phyloP scores from a whole-genome alignment of 768 basidiomycete species.

The Russula vinacea region DNA sequence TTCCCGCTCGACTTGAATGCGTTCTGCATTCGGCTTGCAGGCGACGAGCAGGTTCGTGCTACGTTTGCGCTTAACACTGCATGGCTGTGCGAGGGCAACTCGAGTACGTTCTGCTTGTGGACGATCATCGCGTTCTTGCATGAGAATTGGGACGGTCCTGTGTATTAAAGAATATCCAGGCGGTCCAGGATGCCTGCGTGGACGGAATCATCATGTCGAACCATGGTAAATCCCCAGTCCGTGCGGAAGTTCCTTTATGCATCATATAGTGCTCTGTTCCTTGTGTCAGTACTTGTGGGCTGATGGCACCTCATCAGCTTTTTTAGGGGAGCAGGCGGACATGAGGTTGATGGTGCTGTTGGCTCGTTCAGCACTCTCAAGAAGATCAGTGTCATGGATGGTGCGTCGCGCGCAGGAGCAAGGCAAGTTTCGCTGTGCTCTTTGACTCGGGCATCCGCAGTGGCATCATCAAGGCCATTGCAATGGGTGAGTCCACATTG shows the following conservation, averaged over 20 bases:
- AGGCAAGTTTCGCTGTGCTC: too few relatives aligned
- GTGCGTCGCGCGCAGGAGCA: too few relatives aligned
- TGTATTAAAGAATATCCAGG: constrained; percentile 78
- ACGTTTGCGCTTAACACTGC: constrained; percentile 50
- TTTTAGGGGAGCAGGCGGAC: constrained; percentile 47
- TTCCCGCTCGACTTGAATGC: constrained; percentile 55
- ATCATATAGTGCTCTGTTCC: background rate
- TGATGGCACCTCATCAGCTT: background rate
- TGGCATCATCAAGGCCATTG: too few relatives aligned
- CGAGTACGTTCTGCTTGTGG: constrained; percentile 72
- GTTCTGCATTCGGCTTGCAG: constrained; percentile 44
- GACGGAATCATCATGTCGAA: constrained; percentile 81
- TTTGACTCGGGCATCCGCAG: too few relatives aligned
- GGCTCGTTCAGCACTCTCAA: too few relatives aligned
- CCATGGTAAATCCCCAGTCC: constrained; percentile 49
- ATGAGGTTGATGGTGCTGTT: too few relatives aligned
- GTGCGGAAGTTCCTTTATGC: background rate
- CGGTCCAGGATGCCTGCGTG: constrained; percentile 44
- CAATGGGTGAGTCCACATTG: too few relatives aligned
- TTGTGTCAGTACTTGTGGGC: background rate
- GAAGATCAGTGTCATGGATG: too few relatives aligned
- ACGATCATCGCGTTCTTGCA: constrained; percentile 61
- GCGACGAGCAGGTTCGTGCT: too few relatives aligned
- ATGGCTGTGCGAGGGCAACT: constrained; percentile 66
- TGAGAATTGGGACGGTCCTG: constrained; percentile 54